phyloP scores from a whole-genome alignment of 805 yeast species.

The Saturnispora hagleri region DNA sequence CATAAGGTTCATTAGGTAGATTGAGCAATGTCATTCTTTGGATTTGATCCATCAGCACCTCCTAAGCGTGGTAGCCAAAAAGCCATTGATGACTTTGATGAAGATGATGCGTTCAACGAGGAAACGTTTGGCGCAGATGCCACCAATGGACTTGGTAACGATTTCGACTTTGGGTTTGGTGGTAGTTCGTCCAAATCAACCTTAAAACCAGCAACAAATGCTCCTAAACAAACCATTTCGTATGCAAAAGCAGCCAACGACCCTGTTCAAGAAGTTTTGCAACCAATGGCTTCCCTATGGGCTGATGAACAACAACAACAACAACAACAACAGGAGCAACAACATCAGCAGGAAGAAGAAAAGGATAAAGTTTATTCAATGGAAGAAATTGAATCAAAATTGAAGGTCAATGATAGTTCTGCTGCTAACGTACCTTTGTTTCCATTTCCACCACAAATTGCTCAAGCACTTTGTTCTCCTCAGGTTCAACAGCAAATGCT shows the following conservation, averaged over 20 bases:
- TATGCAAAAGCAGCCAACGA: constrained; percentile 36
- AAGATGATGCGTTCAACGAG: constrained; percentile 71
- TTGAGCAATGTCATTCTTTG: constrained; percentile 55
- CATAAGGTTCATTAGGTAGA: background rate
- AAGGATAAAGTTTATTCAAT: constrained; percentile 51
- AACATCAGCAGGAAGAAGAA: constrained; percentile 14
- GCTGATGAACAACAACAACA: constrained; percentile 26
- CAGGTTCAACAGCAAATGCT: constrained; percentile 24
- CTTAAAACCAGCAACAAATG: constrained; percentile 15
- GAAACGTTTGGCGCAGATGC: constrained; percentile 64
- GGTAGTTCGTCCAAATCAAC: constrained; percentile 3
- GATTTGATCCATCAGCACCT: constrained; percentile 44
- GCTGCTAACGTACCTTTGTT: constrained; percentile 18
- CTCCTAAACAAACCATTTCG: constrained; percentile 26
- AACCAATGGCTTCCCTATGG: constrained; percentile 72
- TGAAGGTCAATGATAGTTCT: constrained; percentile 31
- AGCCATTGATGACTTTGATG: constrained; percentile 77
- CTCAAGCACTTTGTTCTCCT: constrained; percentile 17
- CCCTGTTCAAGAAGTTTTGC: constrained; percentile 35
- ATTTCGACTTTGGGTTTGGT: constrained; percentile 53
- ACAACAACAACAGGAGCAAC: constrained; percentile 15
- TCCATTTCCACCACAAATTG: constrained; percentile 20
- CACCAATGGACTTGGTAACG: constrained; percentile 36
- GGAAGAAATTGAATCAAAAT: constrained; percentile 79
- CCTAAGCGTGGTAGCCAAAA: constrained; percentile 23